Evolutionary conservation across 129 eudicot genomes (phyloP), one percentile per base, ranked within the genome.

Genomic region (Silybum marianum): DNA sequence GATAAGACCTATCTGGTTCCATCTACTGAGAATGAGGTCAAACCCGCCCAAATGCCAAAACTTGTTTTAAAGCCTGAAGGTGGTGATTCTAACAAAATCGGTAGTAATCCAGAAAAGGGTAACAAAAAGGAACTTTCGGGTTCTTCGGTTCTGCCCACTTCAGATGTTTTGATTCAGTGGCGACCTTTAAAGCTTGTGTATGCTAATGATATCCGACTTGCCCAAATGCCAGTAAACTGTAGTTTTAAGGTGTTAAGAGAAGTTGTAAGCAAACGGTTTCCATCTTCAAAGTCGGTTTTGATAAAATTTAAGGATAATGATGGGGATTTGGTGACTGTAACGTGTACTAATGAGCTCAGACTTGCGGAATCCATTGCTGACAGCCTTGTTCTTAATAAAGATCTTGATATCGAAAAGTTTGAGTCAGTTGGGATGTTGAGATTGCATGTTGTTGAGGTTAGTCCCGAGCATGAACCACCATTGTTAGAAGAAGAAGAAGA

Each of bases 261-360:
- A 73, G 85, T 89, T 65, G 97, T 95, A 8, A 84, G 88, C 81
- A 89, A 84, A 79, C 78, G 93, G 58, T 95, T 92, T 84, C 99
- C 99, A 3, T 84, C 90, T 79, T 90, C 97, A 6, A 89, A 90
- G 66, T 86, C 97, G 0, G 97, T 95, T 32, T 75, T 92, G 80
- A 81, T 95, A 24, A 95, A 95, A 72, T 95, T 88, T 75, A 92
- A 88, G 84, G 99, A 95, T 63, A 84, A 67, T 76, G 99, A 95
- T 80, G 97, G 92, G 18, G 99, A 95, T 88, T 86, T 95, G 83
- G 97, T 95, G 85, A 95, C 99, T 22, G 86, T 92, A 88, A 95
- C 99, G 6, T 90, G 93, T 81, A 89, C 91, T 8, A 78, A 82
- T 72, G 99, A 95, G 79, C 99, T 95, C 14, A 88, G 91, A 72